Percentiles rank a stretch among this genome's conserved stretches.
Conservation (phyloP, 2,329 filamentous ascomycete genomes). For the Claviceps quebecensis region DNA sequence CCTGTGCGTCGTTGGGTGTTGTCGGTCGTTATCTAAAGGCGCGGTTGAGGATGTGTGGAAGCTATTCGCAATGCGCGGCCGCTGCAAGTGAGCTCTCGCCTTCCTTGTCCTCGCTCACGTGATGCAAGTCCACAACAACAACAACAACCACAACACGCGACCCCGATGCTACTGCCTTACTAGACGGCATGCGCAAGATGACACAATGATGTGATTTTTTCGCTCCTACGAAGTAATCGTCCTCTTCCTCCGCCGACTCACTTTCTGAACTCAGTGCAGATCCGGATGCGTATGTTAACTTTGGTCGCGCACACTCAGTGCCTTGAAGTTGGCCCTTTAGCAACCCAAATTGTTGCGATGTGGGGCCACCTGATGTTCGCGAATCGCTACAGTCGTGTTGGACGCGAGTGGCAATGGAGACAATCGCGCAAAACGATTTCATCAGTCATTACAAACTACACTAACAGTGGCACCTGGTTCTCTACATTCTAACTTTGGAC, state of each 20-base stretch:
- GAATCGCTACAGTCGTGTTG: neutral
- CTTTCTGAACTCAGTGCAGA: neutral
- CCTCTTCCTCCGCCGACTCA: neutral
- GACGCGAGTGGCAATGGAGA: neutral
- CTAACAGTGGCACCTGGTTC: neutral
- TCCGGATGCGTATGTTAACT: neutral
- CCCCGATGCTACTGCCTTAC: too few species aligned
- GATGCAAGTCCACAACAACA: neutral
- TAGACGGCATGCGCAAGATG: neutral
- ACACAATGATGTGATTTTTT: neutral
- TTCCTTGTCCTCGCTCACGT: slow-evolving; percentile 2
- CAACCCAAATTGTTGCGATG: too few species aligned
- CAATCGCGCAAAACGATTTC: neutral
- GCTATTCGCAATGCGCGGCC: slow-evolving; percentile 3
- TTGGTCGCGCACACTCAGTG: neutral
- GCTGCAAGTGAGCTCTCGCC: neutral
- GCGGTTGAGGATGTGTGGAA: neutral
- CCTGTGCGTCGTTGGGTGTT: neutral
- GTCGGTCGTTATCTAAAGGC: neutral
- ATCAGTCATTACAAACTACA: slow-evolving; percentile 4
- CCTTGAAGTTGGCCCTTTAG: too few species aligned
- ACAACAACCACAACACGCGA: neutral
- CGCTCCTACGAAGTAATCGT: neutral
- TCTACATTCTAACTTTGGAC: slow-evolving; percentile 1
- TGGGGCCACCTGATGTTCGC: too few species aligned